Percentiles rank a stretch among this genome's conserved stretches.
Evolutionary conservation across 768 basidiomycete species (phyloP).

Genomic region (Xerocomellus intermedius): DNA sequence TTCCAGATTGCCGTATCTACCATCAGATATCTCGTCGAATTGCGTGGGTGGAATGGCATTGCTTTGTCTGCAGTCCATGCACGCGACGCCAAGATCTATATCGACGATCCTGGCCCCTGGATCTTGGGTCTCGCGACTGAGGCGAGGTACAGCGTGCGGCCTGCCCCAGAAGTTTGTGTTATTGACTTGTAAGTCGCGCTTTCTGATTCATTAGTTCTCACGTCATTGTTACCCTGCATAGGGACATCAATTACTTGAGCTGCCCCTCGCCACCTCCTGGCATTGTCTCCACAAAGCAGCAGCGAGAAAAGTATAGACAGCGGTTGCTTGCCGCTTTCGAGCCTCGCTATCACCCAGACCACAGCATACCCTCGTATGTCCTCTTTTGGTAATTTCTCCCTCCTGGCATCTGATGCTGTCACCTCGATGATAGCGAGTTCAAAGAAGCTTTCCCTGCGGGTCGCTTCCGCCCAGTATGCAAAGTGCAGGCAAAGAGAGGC

Average conservation of each 20-base stretch:
- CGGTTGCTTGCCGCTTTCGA: slow-evolving; percentile 77
- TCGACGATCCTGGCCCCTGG: slow-evolving; percentile 97
- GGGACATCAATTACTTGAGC: slow-evolving; percentile 82
- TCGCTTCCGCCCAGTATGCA: slow-evolving; percentile 86
- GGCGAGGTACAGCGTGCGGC: slow-evolving; percentile 73
- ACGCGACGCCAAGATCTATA: slow-evolving; percentile 88
- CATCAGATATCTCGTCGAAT: slow-evolving; percentile 86
- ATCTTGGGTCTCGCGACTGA: slow-evolving; percentile 89
- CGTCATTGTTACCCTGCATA: slow-evolving; percentile 26
- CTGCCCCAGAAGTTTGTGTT: slow-evolving; percentile 79
- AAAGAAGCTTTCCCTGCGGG: slow-evolving; percentile 95
- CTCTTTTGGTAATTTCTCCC: background rate
- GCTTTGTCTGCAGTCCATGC: slow-evolving; percentile 80
- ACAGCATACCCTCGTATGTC: slow-evolving; percentile 67
- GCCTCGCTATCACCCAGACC: slow-evolving; percentile 86
- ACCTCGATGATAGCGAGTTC: slow-evolving; percentile 64
- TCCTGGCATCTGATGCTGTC: background rate
- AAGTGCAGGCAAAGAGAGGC: slow-evolving; percentile 82
- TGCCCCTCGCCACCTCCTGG: slow-evolving; percentile 79
- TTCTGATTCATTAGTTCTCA: slow-evolving; percentile 3
- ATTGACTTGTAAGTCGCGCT: slow-evolving; percentile 69
- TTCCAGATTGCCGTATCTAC: slow-evolving; percentile 81
- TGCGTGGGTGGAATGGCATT: slow-evolving; percentile 91
- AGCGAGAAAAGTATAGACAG: slow-evolving; percentile 77
- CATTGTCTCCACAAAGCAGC: slow-evolving; percentile 71